Evolutionary conservation across 106 monocot species (phyloP), one percentile per base, ranked within the genome.

Genomic region (Agapanthus africanus): DNA sequence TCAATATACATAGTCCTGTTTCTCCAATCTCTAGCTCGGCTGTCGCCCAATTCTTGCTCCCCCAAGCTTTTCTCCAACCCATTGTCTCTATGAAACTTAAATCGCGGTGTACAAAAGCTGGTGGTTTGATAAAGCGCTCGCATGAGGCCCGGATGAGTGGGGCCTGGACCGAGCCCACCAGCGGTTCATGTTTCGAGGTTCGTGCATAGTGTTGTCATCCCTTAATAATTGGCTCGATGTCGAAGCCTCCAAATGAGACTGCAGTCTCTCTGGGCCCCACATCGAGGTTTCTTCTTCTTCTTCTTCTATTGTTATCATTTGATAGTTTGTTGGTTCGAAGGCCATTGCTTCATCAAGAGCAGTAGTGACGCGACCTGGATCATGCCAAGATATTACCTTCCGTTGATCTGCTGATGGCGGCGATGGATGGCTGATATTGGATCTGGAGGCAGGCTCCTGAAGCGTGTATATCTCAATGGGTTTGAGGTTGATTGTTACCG

Each of bases 81-180:
- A 59, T 80, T 76, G 61, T 79, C 83, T 25, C 50, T 42, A 23
- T 75, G 79, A 42, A 50, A 59, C 76, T 63, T n/a, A 64, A 56
- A 37, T 54, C 73, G 25, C 37, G 70, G 40, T 50, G 66, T n/a
- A 26, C 40, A 44, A 77, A 83, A 9, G 11, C 46, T 6, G 77
- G 77, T 31, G 85, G 80, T 63, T 85, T 81, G 30, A 74, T 40
- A 52, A 85, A 81, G n/a, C n/a, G 62, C 80, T 85, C 18, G 68
- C 42, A 30, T 69, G 57, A 0, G 37, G 68, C 4, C 40, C 44
- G n/a, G 70, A 26, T 11, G 50, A 33, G 71, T 65, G 28, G 23
- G 33, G 73, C 0, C 15, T 11, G 1, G 71, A 0, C 25, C 86
- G 76, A 6, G 52, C 66, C 91, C 91, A 97, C 91, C 91, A 89